Evolutionary conservation across 257 asterid species (phyloP).

Genomic region (Voacanga thouarsii): DNA sequence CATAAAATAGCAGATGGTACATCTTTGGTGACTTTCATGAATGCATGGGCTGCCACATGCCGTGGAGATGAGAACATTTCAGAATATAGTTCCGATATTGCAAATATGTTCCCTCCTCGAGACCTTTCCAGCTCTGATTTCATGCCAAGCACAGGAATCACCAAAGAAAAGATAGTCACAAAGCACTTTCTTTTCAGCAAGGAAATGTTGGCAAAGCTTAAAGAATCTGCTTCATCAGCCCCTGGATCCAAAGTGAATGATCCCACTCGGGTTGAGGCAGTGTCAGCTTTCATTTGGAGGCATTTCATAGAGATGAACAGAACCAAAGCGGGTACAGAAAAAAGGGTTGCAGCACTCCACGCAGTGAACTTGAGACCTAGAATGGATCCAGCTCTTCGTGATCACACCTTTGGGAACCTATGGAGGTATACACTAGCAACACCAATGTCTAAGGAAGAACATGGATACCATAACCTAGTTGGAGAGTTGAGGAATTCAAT

Average conservation of each 20-base stretch:
- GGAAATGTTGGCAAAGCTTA: constrained; percentile 25
- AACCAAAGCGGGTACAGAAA: not conserved
- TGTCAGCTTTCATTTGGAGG: constrained; percentile 43
- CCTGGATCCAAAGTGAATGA: constrained; percentile 14
- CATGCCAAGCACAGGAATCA: constrained; percentile 13
- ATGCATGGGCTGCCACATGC: constrained; percentile 36
- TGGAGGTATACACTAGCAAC: constrained; percentile 23
- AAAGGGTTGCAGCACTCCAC: constrained; percentile 20
- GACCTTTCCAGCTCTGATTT: constrained; percentile 22
- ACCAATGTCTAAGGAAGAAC: constrained; percentile 1
- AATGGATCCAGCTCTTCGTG: constrained; percentile 25
- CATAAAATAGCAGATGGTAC: constrained; percentile 37
- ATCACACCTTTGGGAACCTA: constrained; percentile 26
- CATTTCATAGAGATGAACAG: constrained; percentile 19
- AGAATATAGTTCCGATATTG: constrained; percentile 15
- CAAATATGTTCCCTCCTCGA: constrained; percentile 24
- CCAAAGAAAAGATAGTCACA: constrained; percentile 20
- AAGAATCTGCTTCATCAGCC: constrained; percentile 7
- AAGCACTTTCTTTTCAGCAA: constrained; percentile 33
- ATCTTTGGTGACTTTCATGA: constrained; percentile 32
- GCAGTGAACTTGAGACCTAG: constrained; percentile 38
- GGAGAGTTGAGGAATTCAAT: constrained; percentile 28
- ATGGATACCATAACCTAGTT: constrained; percentile 16
- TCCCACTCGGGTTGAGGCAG: constrained; percentile 52
- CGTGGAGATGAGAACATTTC: constrained; percentile 2